Conservation (phyloP, 208 protist genomes). For the Leishmania braziliensis region DNA sequence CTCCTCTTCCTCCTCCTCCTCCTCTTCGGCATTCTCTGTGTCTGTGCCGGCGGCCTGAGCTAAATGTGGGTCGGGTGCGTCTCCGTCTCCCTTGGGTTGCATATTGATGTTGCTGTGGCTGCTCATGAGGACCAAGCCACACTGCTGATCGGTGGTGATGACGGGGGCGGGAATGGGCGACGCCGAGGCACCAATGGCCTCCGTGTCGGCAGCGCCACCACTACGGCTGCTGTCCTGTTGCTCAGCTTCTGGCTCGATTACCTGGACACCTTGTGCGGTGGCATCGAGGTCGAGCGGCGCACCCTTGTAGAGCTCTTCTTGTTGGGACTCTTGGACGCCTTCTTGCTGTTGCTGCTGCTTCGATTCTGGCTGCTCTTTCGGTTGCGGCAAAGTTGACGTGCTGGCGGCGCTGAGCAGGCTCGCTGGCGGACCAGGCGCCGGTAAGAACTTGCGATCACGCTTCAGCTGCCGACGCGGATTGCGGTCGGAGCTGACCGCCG, state of each 20-base stretch:
- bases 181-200: not conserved
- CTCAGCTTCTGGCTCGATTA: not conserved
- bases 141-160: not conserved
- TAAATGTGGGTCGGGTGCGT: not conserved
- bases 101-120: not conserved
- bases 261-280: not conserved
- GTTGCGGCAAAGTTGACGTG: not conserved
- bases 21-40: not conserved
- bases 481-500: not conserved
- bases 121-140: not conserved
- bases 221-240: not conserved
- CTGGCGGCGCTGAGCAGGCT: not conserved
- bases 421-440: not conserved
- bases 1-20: constrained; percentile 52
- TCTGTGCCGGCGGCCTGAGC: not conserved
- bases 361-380: not conserved
- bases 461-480: not conserved
- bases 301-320: not conserved
- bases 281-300: not conserved
- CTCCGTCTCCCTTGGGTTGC: not conserved
- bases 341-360: not conserved
- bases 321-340: not conserved
- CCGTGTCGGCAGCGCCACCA: not conserved
- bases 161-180: not conserved
- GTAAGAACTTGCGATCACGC: constrained; percentile 3